Evolutionary conservation across 108 stramenopile genomes (phyloP), one percentile per base, ranked within the genome.

Genomic region (Ochromonas danica): DNA sequence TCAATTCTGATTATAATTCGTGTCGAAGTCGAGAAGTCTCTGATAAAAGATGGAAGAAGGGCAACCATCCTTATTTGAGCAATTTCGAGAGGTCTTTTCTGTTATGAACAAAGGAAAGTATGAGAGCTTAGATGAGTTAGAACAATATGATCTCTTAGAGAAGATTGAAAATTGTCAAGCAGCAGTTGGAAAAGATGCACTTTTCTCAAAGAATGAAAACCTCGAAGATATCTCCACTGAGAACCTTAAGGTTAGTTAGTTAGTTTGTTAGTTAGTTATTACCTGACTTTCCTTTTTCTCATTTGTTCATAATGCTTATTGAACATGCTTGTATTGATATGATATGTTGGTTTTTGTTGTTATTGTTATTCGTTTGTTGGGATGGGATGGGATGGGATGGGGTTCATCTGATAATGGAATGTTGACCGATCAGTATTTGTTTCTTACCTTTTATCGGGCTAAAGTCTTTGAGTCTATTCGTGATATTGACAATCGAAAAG

Each of bases 201-300:
- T 57, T 22, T 57, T 57, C 22, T 70, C 67, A 10, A 70, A 70
- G 33, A 70, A 70, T 31, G 67, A 70, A 70, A 31, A 70, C 17
- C 22, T 70, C 17, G 67, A 70, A 31, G 67, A 70, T 70, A 17
- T 40, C 14, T 22, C 10, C 14, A 70, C 67, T 17, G 40, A 70
- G 36, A 31, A 14, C 17, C 22, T 70, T 14, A 70, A 70, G 67
- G 36, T 40, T 17, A 17, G 22, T 38, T 22, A 70, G 36, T 25
- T 60, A 25, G 57, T 25, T n/a, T n/a, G n/a, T n/a, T n/a, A n/a
- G n/a, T n/a, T n/a, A n/a, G n/a, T n/a, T n/a, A n/a, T n/a, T n/a
- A n/a, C n/a, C n/a, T n/a, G n/a, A n/a, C n/a, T n/a, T n/a, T n/a
- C n/a, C n/a, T n/a, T n/a, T n/a, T n/a, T n/a, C n/a, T n/a, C n/a